Evolutionary conservation across 2,329 filamentous ascomycete genomes (phyloP).

Genomic region (Colletotrichum aenigma): DNA sequence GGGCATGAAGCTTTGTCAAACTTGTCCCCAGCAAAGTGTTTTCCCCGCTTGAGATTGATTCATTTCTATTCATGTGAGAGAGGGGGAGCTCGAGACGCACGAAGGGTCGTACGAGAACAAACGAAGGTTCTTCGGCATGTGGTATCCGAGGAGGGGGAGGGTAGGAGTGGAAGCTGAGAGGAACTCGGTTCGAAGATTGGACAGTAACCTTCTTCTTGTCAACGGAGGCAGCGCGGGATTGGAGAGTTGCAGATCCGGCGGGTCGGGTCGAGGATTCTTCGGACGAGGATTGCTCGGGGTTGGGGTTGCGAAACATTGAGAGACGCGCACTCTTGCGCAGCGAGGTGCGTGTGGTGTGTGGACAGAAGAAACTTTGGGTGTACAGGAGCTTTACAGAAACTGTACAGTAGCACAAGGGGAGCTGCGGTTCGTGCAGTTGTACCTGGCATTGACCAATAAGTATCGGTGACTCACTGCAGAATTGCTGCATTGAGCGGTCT

Average conservation of each 20-base stretch:
- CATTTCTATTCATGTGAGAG: neutral
- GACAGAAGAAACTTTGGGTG: neutral
- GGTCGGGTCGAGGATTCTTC: conserved; percentile 24
- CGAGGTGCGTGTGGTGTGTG: neutral
- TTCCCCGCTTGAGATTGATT: neutral
- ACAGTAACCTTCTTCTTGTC: neutral
- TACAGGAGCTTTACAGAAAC: neutral
- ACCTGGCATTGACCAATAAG: neutral
- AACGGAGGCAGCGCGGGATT: neutral
- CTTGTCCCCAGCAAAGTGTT: neutral
- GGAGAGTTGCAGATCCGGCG: conserved; percentile 22
- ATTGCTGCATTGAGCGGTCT: neutral
- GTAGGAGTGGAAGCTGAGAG: conserved; percentile 16
- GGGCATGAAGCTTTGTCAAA: neutral
- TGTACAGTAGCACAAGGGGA: neutral
- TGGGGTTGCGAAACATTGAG: conserved; percentile 3
- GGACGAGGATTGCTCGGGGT: conserved; percentile 15
- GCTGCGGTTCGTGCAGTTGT: neutral
- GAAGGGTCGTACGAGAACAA: conserved; percentile 2
- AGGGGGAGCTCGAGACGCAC: neutral
- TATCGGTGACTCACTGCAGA: neutral
- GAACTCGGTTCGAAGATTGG: neutral
- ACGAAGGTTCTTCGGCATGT: conserved; percentile 10
- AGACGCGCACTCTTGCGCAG: neutral
- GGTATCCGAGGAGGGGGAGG: neutral